phyloP scores from a whole-genome alignment of 495 filamentous ascomycete genomes.

The Baudoinia panamericana region DNA sequence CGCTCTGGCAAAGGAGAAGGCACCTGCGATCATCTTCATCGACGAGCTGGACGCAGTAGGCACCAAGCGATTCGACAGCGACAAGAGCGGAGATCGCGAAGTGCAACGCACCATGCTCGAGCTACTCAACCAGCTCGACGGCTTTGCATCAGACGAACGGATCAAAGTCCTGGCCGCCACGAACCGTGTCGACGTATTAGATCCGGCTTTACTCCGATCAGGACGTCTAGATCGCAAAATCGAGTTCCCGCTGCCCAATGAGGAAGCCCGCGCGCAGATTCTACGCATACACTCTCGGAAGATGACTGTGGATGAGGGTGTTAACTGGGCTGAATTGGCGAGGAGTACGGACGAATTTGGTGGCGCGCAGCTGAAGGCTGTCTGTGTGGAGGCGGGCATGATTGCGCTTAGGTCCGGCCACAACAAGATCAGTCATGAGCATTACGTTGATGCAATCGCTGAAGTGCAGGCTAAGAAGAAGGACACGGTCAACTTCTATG shows the following conservation, averaged over 20 bases:
- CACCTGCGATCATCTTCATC: constrained; percentile 98
- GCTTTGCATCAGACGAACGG: constrained; percentile 95
- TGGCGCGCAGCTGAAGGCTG: constrained; percentile 91
- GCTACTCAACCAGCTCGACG: constrained; percentile 95
- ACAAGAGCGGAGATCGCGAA: constrained; percentile 95
- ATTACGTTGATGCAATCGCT: constrained; percentile 96
- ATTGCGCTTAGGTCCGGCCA: constrained; percentile 87
- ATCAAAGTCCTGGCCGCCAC: constrained; percentile 98
- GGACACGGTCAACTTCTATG: constrained; percentile 24
- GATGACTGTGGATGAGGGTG: constrained; percentile 86
- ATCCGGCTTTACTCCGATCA: constrained; percentile 84
- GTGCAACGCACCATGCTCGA: constrained; percentile 99
- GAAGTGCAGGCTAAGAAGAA: constrained; percentile 99
- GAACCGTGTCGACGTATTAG: constrained; percentile 94
- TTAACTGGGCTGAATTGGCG: constrained; percentile 95
- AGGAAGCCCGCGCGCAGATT: constrained; percentile 95
- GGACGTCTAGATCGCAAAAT: constrained; percentile 97
- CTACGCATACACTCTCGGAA: constrained; percentile 94
- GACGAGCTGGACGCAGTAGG: constrained; percentile 95
- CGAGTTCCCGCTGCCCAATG: constrained; percentile 98
- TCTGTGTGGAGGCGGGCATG: constrained; percentile 98
- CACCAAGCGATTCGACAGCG: constrained; percentile 97
- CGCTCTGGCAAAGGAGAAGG: constrained; percentile 94
- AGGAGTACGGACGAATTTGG: constrained; percentile 99
- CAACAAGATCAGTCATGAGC: constrained; percentile 91